These are phyloP conservation scores for Peniophora sp. DNA, from an alignment of 1,284 basidiomycete species.

Conservation along the genomic window DNA sequence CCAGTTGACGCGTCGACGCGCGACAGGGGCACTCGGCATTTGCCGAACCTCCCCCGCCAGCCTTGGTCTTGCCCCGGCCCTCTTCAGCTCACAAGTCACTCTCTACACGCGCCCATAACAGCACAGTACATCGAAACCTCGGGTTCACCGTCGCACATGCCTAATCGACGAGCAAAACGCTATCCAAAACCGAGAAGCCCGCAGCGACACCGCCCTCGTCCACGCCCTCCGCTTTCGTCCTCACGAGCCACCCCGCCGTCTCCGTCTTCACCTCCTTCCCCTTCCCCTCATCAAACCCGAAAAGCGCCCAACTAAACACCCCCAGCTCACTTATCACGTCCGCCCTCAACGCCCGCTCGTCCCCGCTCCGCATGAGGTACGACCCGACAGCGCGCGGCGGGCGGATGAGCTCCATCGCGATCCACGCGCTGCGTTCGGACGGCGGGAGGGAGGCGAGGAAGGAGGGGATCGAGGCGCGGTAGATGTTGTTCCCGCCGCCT, in stretches of 20 bases:
- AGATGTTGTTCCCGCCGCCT: conserved; percentile 96
- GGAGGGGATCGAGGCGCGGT: conserved; percentile 73
- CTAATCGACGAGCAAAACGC: conserved; percentile 60
- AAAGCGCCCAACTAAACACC: conserved; percentile 85
- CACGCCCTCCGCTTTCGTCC: conserved; percentile 89
- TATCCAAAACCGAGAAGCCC: conserved; percentile 85
- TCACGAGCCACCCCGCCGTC: conserved; percentile 78
- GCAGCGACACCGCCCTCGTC: conserved; percentile 95
- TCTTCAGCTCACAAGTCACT: too few species aligned
- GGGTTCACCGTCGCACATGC: too few species aligned
- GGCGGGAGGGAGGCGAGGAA: conserved; percentile 60
- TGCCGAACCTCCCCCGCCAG: too few species aligned
- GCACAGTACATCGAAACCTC: too few species aligned
- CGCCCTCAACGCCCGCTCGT: conserved; percentile 31
- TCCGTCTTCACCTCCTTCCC: conserved; percentile 36
- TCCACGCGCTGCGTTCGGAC: conserved; percentile 73
- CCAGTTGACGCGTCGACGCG: too few species aligned
- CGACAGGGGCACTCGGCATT: too few species aligned
- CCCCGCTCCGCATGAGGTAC: conserved; percentile 63
- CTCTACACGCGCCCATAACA: too few species aligned
- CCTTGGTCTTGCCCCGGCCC: too few species aligned
- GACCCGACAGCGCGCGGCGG: conserved; percentile 65
- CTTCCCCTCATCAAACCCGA: conserved; percentile 34
- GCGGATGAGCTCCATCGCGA: conserved; percentile 87
- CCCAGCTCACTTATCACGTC: conserved; percentile 91